Percentiles rank a stretch among this genome's conserved stretches.
Conservation (phyloP, 163 green algal genomes). For the Scenedesmus sp. region DNA sequence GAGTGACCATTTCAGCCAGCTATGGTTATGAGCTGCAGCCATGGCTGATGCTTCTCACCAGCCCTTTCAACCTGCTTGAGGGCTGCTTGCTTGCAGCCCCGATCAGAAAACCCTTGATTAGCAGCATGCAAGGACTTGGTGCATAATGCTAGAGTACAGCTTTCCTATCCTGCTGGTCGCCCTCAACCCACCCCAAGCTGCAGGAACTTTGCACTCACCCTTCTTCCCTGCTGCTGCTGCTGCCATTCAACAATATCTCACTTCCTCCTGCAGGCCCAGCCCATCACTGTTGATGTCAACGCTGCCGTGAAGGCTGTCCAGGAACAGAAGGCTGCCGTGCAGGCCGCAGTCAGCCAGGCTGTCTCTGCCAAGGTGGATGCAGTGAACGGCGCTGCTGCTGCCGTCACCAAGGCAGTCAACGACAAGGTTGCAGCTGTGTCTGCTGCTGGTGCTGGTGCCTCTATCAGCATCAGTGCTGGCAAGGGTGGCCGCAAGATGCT, state of each 20-base stretch:
- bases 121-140: too few relatives aligned
- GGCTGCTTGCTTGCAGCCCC: not conserved
- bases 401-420: not conserved
- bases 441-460: not conserved
- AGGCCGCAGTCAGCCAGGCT: not conserved
- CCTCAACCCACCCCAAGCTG: too few relatives aligned
- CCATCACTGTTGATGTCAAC: not conserved
- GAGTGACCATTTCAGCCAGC: not conserved
- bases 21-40: too few relatives aligned
- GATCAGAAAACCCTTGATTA: too few relatives aligned
- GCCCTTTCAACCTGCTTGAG: not conserved
- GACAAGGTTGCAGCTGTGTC: not conserved
- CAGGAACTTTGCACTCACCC: not conserved
- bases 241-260: not conserved
- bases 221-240: not conserved
- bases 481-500: slow-evolving; percentile 10
- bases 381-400: not conserved
- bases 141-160: too few relatives aligned
- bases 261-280: not conserved
- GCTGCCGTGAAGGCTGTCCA: not conserved
- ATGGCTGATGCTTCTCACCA: not conserved
- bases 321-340: not conserved
- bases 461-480: not conserved
- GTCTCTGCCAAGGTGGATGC: not conserved
- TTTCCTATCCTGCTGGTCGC: too few relatives aligned